Percentiles rank a stretch among this genome's conserved stretches.
These are phyloP conservation scores for Clitoria ternatea DNA, from an alignment of 306 rosid genomes.

Conservation along the genomic window DNA sequence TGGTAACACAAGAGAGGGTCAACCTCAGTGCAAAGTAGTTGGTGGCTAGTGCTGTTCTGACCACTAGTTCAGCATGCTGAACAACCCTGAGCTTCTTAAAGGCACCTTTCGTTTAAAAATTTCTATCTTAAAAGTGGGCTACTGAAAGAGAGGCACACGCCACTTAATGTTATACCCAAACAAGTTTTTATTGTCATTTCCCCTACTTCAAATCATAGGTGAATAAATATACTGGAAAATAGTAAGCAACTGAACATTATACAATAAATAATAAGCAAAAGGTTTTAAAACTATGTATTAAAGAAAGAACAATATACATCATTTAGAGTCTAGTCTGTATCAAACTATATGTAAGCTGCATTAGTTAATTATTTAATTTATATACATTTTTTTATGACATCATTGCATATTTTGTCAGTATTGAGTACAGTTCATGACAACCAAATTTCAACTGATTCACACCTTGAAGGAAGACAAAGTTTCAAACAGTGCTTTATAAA, in stretches of 20 bases:
- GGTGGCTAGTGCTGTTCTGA: background rate
- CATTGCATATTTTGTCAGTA: background rate
- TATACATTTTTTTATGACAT: background rate
- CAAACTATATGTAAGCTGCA: background rate
- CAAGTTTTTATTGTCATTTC: background rate
- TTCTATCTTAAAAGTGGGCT: background rate
- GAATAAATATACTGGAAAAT: slow-evolving; percentile 1
- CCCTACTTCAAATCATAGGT: background rate
- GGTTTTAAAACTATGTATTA: background rate
- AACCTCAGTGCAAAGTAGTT: background rate
- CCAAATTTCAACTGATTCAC: background rate
- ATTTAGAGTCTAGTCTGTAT: background rate
- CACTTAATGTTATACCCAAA: background rate
- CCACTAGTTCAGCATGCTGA: background rate
- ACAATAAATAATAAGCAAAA: background rate
- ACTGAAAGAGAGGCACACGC: background rate
- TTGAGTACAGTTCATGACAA: background rate
- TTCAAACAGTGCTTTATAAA: slow-evolving; percentile 12
- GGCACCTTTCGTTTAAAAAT: background rate
- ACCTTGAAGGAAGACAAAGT: slow-evolving; percentile 1
- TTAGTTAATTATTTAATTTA: background rate
- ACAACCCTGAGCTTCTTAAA: background rate
- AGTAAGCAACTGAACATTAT: background rate
- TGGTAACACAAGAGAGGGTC: background rate
- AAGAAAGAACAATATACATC: background rate